Base-by-base conservation (phyloP, 1,284 basidiomycete genomes). In the Inonotus obliquus region DNA sequence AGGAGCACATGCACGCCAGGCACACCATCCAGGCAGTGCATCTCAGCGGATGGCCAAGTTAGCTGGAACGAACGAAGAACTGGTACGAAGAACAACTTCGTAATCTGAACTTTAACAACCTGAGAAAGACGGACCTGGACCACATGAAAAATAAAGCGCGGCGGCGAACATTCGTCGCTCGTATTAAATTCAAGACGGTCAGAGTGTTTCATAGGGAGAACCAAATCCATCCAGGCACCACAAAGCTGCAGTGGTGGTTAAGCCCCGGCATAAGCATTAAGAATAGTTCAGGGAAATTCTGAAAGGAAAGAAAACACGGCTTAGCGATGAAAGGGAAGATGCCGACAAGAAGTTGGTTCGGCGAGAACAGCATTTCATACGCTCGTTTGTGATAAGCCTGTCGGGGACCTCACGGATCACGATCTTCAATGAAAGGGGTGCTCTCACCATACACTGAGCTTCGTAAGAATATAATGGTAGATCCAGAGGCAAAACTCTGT, bases 401-500 rank as follows among this genome's bases (percentile, higher is more conserved):
- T 13, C 25, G 47, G 19, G 14, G 10, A 13, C 13, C 10, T 49
- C 19, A 23, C 23, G 47, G 19, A 49, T 49, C 47, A 49, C 47
- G 47, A 27, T 49, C 47, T 27, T 21, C 47, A 49, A 4, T 1
- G 47, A 17, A 44, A 1, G n/a, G 4, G 41, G 19, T n/a, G 9
- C 7, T 44, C n/a, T 44, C 7, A 1, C 17, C 7, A 14, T 9
- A 25, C 2, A 13, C 23, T 27, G 21, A 25, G n/a, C 25, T 27
- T 49, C 47, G 19, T 21, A 44, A 29, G 19, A 27, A 23, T 49
- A 13, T 23, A 14, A 7, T 10, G 27, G 51, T 35, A 19, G 32
- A 32, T 35, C 27, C 32, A 52, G 51, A 52, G 51, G 51, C 27
- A 52, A 49, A 52, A 52, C 51, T 35, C 51, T 52, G 51, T 14